Conservation (phyloP, 2,329 filamentous ascomycete genomes). For the Cladorrhinum sp. region DNA sequence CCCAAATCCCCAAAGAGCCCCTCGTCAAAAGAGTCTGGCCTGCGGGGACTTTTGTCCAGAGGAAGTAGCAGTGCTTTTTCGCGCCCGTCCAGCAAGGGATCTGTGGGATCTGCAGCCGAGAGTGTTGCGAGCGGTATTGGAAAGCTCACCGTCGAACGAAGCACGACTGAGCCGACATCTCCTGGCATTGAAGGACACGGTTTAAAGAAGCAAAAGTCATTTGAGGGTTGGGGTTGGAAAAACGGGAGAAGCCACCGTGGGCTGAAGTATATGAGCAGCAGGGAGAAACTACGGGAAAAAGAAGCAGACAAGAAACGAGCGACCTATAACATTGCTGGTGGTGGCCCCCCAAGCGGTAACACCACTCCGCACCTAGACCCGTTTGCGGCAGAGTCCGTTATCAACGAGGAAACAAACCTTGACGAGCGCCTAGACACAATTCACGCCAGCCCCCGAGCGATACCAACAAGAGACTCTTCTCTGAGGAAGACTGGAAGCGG, state of each 20-base stretch:
- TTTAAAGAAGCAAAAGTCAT: constrained; percentile 51
- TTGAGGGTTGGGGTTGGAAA: constrained; percentile 63
- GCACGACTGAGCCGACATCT: constrained; percentile 35
- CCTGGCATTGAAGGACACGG: constrained; percentile 48
- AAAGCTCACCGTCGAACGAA: constrained; percentile 61
- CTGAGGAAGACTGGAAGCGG: constrained; percentile 55
- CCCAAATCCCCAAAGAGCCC: constrained; percentile 54
- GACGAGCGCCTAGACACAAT: constrained; percentile 33
- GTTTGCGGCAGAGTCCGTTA: constrained; percentile 51
- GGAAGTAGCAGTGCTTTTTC: constrained; percentile 42
- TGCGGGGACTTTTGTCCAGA: constrained; percentile 58
- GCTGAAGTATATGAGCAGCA: constrained; percentile 72
- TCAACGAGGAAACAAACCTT: constrained; percentile 52
- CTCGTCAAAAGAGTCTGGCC: constrained; percentile 39
- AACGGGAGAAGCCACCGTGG: constrained; percentile 52
- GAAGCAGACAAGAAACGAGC: constrained; percentile 60
- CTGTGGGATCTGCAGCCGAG: constrained; percentile 53
- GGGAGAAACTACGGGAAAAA: constrained; percentile 61
- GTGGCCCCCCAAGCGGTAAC: constrained; percentile 31
- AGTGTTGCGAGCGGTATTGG: constrained; percentile 68
- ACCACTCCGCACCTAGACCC: constrained; percentile 42
- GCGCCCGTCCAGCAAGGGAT: constrained; percentile 59
- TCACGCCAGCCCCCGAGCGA: constrained; percentile 47
- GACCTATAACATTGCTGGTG: constrained; percentile 41
- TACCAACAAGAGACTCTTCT: constrained; percentile 68